Percentiles rank a stretch among this genome's conserved stretches.
Conservation (phyloP, 805 yeast genomes). For the Ogataea saltuana region DNA sequence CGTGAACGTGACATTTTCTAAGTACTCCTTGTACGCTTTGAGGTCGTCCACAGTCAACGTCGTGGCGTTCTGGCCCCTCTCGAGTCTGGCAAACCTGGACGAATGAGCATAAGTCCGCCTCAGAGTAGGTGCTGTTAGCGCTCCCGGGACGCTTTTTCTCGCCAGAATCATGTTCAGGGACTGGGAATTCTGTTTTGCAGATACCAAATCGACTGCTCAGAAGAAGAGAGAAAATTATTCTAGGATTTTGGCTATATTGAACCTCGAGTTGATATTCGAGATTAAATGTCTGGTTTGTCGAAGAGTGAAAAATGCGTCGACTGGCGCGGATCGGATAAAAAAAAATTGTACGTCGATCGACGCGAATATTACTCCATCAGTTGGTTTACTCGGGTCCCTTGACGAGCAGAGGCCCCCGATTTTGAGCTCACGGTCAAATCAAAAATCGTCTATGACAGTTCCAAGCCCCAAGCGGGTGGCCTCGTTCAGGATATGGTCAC, state of each 20-base stretch:
- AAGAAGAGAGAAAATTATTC: no score
- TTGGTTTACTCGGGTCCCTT: no score
- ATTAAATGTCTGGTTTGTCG: slow-evolving; percentile 4
- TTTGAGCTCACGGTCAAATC: no score
- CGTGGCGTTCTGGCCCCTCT: slow-evolving; percentile 2
- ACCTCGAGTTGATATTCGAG: background rate
- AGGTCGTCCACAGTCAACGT: slow-evolving; percentile 17
- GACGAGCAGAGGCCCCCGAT: no score
- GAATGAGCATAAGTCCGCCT: slow-evolving; percentile 1
- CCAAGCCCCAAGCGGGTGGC: slow-evolving; percentile 36
- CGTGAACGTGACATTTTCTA: slow-evolving; percentile 5
- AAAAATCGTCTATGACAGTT: slow-evolving; percentile 34
- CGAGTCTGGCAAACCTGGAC: slow-evolving; percentile 1
- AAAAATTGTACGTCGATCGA: background rate
- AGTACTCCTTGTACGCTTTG: slow-evolving; percentile 10
- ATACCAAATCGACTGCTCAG: no score
- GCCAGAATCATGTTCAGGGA: slow-evolving; percentile 3
- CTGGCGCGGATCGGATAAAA: slow-evolving; percentile 4
- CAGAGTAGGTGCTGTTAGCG: background rate
- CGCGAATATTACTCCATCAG: background rate
- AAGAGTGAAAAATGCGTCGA: slow-evolving; percentile 16
- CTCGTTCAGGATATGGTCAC: slow-evolving; percentile 40
- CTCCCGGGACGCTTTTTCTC: background rate
- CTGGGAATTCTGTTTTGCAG: no score
- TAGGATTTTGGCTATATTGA: background rate